phyloP scores from a whole-genome alignment of 2,329 filamentous ascomycete genomes.

The Pseudogymnoascus sp. region DNA sequence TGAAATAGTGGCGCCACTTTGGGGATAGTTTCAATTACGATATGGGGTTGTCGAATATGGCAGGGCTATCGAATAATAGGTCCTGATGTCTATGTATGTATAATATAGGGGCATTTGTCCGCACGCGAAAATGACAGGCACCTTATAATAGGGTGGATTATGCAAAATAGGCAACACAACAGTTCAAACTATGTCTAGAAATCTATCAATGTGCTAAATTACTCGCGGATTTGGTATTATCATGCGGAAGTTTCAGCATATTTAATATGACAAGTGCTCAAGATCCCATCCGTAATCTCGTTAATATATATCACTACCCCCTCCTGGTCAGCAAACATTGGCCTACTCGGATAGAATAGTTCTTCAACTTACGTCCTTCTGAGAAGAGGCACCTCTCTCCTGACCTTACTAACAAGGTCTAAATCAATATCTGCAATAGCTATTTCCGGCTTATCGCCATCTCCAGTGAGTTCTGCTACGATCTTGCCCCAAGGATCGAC shows the following conservation, averaged over 20 bases:
- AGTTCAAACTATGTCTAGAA: background rate
- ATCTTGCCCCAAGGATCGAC: slow-evolving; percentile 82
- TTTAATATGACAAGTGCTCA: background rate
- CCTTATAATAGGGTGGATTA: background rate
- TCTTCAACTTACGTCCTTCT: slow-evolving; percentile 36
- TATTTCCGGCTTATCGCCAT: slow-evolving; percentile 36
- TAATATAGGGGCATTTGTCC: background rate
- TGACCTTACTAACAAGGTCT: slow-evolving; percentile 41
- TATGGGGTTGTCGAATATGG: background rate
- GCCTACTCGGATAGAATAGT: background rate
- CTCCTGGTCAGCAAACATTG: background rate
- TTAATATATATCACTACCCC: background rate
- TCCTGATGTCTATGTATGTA: background rate
- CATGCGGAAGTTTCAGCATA: background rate
- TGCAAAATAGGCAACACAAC: background rate
- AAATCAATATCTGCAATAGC: slow-evolving; percentile 47
- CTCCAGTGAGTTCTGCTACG: slow-evolving; percentile 53
- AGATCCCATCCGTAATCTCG: background rate
- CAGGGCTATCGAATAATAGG: background rate
- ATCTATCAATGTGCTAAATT: background rate
- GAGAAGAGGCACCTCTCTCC: slow-evolving; percentile 48
- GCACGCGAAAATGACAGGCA: background rate
- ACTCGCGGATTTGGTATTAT: background rate
- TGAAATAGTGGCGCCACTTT: slow-evolving; percentile 74
- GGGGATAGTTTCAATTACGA: slow-evolving; percentile 35